Conservation (phyloP, 1,284 basidiomycete genomes). For the Sanghuangporus weigelae region DNA sequence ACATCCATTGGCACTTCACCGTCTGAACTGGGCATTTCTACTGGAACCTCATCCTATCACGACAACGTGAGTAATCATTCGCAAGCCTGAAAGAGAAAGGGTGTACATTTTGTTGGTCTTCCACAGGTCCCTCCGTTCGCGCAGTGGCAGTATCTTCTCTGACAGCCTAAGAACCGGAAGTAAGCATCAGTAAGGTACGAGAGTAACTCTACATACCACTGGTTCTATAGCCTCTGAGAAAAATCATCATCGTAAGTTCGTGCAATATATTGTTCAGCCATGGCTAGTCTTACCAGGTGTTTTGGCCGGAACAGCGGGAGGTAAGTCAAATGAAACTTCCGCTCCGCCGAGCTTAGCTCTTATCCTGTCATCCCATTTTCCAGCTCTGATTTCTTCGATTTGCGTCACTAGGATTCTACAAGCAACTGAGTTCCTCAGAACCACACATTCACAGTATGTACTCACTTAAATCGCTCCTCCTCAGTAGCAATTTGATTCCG, state of each 20-base stretch:
- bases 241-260: neutral
- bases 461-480: conserved; percentile 75
- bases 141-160: neutral
- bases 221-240: neutral
- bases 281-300: neutral
- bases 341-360: neutral
- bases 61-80: neutral
- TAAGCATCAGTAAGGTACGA: neutral
- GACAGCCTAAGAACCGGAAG: neutral
- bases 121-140: neutral
- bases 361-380: conserved; percentile 54
- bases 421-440: conserved; percentile 14
- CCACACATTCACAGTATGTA: conserved; percentile 12
- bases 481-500: conserved; percentile 62
- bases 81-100: neutral
- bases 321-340: neutral
- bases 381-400: conserved; percentile 70
- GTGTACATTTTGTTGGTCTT: neutral
- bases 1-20: conserved; percentile 8
- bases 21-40: neutral
- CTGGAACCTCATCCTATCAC: neutral
- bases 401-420: conserved; percentile 53
- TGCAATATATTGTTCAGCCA: neutral
- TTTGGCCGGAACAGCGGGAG: neutral
- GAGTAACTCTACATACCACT: neutral